phyloP scores from a whole-genome alignment of 2,329 filamentous ascomycete species.

The Monilinia vaccinii-corymbosi region DNA sequence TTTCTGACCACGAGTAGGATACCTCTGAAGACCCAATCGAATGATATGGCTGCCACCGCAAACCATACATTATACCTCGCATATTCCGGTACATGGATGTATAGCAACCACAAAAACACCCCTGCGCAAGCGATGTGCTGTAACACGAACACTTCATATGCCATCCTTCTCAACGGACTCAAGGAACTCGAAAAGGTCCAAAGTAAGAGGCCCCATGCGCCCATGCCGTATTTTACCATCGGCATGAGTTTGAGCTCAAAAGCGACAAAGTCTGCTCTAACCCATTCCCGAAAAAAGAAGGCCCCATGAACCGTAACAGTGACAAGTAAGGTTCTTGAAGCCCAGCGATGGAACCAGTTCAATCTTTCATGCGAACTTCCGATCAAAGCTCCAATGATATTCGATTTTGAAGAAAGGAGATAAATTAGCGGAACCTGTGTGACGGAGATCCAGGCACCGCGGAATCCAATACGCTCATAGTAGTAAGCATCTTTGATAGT shows the following conservation, averaged over 20 bases:
- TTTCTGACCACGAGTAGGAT: slow-evolving; percentile 44
- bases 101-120: slow-evolving; percentile 53
- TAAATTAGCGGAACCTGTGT: slow-evolving; percentile 57
- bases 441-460: slow-evolving; percentile 57
- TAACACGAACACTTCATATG: slow-evolving; percentile 60
- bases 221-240: slow-evolving; percentile 58
- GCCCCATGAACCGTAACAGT: slow-evolving; percentile 62
- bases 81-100: slow-evolving; percentile 51
- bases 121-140: slow-evolving; percentile 57
- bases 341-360: slow-evolving; percentile 68
- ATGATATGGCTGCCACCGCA: slow-evolving; percentile 50
- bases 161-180: slow-evolving; percentile 53
- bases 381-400: slow-evolving; percentile 48
- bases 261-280: slow-evolving; percentile 47
- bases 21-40: slow-evolving; percentile 46
- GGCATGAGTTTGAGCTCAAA: slow-evolving; percentile 52
- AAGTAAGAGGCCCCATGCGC: slow-evolving; percentile 54
- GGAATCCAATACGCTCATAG: slow-evolving; percentile 57
- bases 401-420: slow-evolving; percentile 51
- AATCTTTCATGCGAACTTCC: slow-evolving; percentile 59
- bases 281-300: slow-evolving; percentile 59
- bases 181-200: slow-evolving; percentile 58
- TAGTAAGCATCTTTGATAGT: slow-evolving; percentile 45
- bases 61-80: slow-evolving; percentile 58
- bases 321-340: slow-evolving; percentile 58